Base-by-base conservation (phyloP, 345 rosid genomes). In the Eucalyptus victrix region DNA sequence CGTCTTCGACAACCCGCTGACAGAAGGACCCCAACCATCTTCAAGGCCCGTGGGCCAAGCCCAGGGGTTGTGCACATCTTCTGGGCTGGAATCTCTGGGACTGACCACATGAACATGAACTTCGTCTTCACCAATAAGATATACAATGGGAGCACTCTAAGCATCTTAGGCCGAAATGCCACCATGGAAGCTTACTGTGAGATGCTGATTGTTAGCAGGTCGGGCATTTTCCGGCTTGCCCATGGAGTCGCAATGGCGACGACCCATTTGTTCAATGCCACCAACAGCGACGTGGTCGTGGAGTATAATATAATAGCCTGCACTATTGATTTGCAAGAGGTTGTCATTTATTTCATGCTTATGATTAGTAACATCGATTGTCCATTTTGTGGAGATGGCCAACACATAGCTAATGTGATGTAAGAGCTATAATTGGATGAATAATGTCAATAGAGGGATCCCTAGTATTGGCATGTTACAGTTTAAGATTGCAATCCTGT, bases 41-140 rank as follows among this genome's bases (percentile, higher is more conserved):
- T 96, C 99, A 21, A 95, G 93, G 87, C 89, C 92, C 12, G 87
- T 96, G 7, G 99, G 99, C n/a, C 92, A 92, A 8, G 97, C 97
- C 3, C 99, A 95, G 86, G 98, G 99, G 88, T 87, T 96, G 8
- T 95, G 92, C 45, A 95, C 93, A 9, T 90, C 94, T 6, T 91
- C 94, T 24, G 88, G 93, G 49, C 91, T 94, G 91, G 88, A 89
- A 51, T 93, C 94, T 87, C 1, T 95, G 6, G 95, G 93, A 17
- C 50, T 96, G 15, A 50, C 93, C 8, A 95, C 7, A 94, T 95
- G 96, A 93, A 92, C 37, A 90, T 93, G 94, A 94, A 92, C 91
- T 92, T 93, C 34, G 85, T 85, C 86, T 96, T 96, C 91, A 87
- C 87, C 11, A 94, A 96, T 51, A 97, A 96, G 11, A 91, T 88